Base-by-base conservation (phyloP, 768 basidiomycete genomes). In the Lactarius indigo region DNA sequence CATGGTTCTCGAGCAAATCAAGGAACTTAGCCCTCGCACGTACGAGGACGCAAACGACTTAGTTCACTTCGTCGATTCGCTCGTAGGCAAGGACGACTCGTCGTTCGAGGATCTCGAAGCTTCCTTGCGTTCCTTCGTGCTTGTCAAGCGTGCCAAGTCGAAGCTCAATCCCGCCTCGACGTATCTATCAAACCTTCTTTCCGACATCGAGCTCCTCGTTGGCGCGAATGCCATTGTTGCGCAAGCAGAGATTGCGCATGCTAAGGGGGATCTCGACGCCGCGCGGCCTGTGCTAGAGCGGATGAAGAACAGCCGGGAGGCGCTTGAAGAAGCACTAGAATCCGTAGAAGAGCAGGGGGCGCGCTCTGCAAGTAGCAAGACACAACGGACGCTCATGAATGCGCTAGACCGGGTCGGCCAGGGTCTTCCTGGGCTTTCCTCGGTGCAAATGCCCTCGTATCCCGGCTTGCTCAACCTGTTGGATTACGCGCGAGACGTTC, bases 11-110 rank as follows among this genome's bases (percentile, higher is more conserved):
- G 95, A 98, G 66, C 96, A 98, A 77, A 94, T 99, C 82, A 90
- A 87, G 75, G 85, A 91, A 71, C 84, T 98, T 71, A 94, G 91
- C 73, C 96, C 97, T n/a, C 79, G 85, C 60, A 98, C 97, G 0
- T 93, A 88, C 74, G 91, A 94, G 63, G 92, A 97, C 71, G 87
- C 94, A 0, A 85, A 89, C 55, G 93, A 98, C 75, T 87, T 99
- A 50, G 96, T 99, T 3, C 97, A 99, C 78, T 99, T 98, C 76
- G 97, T 99, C 72, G 97, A 99, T 75, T 96, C 95, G 8, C 87
- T 89, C 17, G 78, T 84, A 0, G 89, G 88, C 23, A 83, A 89
- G 50, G 84, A 86, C 64, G 87, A 85, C 69, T 83, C 84, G 5
- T 80, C 92, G 0, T 98, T 98, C 73, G 89, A 89, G 64, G 87